Evolutionary conservation across 257 asterid species (phyloP), one percentile per base, ranked within the genome.

Genomic region (Solanum pennellii): DNA sequence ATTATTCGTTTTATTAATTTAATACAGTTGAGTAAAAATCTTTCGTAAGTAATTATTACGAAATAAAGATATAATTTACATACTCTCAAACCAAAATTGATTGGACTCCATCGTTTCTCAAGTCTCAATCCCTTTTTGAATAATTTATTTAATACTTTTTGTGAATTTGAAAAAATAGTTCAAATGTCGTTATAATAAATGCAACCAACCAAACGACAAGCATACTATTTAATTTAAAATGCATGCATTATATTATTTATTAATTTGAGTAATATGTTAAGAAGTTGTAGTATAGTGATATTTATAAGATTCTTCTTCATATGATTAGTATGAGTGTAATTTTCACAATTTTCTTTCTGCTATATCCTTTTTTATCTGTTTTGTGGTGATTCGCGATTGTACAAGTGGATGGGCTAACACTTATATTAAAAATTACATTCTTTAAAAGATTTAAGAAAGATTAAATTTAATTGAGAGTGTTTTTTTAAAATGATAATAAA

Each of bases 21-120:
- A 0, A 7, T 20, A 3, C 2, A 56, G 1, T 20, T 20, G 0
- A 7, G 0, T 56, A 0, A 56, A 0, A 1, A 20, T 56, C 1
- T 56, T 56, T 0, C 2, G 18, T 12, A 45, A 45, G 12, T 37
- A 37, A 0, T 37, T 37, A 37, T 37, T 6, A 37, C 3, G 7
- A 5, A 1, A 9, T 56, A 56, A 20, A 56, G 2, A 56, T 56
- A 56, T 0, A 56, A 20, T 56, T 20, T 56, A 20, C 25, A 20
- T 20, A 20, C 25, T 20, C 9, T 21, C 69, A 65, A 5, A n/a
- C 33, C 33, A 27, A 65, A 65, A 25, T 12, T 12, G 72, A 65
- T 12, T 12, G 33, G 66, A 59, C 39, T 13, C 1, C 9, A 68
- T 68, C 1, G 9, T 68, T 21, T 6, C 75, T 68, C 7, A 29